Evolutionary conservation across 352 stramenopile species (phyloP).

Genomic region (Halophytophthora polymorphica): DNA sequence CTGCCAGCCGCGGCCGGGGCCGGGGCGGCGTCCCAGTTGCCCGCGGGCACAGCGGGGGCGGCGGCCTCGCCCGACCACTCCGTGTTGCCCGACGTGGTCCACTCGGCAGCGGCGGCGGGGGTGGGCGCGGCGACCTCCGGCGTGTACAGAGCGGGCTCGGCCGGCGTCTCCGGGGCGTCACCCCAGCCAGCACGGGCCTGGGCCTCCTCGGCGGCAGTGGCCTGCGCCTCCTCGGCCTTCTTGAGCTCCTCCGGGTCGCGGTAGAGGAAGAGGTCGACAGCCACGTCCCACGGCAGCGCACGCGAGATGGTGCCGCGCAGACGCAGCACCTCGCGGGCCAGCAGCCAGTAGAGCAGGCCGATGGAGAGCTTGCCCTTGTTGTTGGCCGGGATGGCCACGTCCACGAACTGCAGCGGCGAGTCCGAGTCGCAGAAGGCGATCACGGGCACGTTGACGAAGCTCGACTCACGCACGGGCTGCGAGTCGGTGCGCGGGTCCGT

Average conservation of each 20-base stretch:
- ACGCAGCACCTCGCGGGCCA: conserved; percentile 98
- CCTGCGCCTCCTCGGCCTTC: conserved; percentile 97
- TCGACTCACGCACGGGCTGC: conserved; percentile 96
- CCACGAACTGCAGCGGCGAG: conserved; percentile 98
- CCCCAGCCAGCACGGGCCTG: conserved; percentile 68
- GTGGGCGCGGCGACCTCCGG: conserved; percentile 46
- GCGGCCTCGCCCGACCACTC: conserved; percentile 81
- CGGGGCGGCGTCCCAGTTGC: conserved; percentile 54
- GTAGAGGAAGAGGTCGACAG: conserved; percentile 99
- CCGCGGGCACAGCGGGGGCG: conserved; percentile 34
- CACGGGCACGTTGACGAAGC: conserved; percentile 99
- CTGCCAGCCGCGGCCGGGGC: conserved; percentile 41
- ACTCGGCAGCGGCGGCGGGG: conserved; percentile 56
- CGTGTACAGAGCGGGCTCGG: conserved; percentile 52
- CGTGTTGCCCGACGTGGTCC: conserved; percentile 54
- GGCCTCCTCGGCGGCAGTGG: conserved; percentile 77
- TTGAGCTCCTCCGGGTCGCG: conserved; percentile 99
- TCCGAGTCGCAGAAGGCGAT: conserved; percentile 99
- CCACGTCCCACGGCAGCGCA: conserved; percentile 95
- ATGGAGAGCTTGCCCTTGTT: conserved; percentile 99
- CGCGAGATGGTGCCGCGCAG: conserved; percentile 96
- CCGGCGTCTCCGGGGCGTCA: conserved; percentile 49
- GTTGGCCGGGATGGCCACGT: conserved; percentile 99
- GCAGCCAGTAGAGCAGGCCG: conserved; percentile 99
- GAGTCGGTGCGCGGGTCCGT: conserved; percentile 98